Percentiles rank a stretch among this genome's conserved stretches.
These are phyloP conservation scores for Ceratobasidium papillatum DNA, from an alignment of 1,284 basidiomycete species.

Conservation along the genomic window DNA sequence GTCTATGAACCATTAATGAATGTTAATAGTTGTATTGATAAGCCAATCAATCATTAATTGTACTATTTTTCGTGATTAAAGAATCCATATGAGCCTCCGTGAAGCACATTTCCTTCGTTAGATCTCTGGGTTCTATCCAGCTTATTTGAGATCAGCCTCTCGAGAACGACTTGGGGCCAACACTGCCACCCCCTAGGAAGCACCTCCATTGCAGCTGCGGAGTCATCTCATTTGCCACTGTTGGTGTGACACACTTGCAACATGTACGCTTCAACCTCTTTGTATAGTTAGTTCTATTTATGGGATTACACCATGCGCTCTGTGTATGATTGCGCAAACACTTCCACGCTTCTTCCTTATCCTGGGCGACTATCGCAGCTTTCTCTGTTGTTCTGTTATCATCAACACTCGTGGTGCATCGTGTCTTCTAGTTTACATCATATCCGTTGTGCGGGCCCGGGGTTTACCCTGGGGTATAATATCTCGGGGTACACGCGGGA, in stretches of 20 bases:
- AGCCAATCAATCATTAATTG: not conserved
- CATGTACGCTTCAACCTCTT: not conserved
- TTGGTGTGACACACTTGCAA: not conserved
- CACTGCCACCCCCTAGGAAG: not conserved
- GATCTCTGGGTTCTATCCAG: not conserved
- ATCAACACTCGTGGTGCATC: not conserved
- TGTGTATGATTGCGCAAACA: not conserved
- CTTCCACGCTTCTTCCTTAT: conserved; percentile 3
- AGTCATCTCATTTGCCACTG: not conserved
- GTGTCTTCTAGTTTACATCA: not conserved
- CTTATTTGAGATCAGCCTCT: not conserved
- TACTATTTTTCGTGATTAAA: not conserved
- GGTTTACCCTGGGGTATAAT: not conserved
- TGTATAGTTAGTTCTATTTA: not conserved
- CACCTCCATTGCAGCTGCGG: not conserved
- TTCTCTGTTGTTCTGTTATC: not conserved
- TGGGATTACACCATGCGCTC: not conserved
- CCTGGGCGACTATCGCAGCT: not conserved
- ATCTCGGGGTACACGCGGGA: not conserved
- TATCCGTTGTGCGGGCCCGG: not conserved
- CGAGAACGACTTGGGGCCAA: not conserved
- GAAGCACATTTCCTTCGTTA: too few species aligned
- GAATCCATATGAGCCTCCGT: not conserved
- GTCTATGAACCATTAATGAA: not conserved
- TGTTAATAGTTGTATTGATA: not conserved